phyloP scores from a whole-genome alignment of 495 filamentous ascomycete species.

The Talaromyces adpressus region DNA sequence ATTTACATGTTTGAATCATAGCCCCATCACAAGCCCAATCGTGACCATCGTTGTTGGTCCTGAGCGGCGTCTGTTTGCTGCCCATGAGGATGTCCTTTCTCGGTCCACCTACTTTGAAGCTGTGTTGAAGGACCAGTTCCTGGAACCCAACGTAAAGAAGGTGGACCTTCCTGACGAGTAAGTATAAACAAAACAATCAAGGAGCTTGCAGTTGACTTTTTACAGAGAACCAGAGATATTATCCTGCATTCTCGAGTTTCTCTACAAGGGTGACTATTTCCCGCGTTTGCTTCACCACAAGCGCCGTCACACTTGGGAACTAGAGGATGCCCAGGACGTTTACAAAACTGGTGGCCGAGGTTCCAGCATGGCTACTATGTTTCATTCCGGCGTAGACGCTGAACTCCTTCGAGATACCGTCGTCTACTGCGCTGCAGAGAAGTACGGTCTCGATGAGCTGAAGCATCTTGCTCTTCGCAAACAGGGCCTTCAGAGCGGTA shows the following conservation, averaged over 20 bases:
- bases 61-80: conserved; percentile 72
- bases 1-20: conserved; percentile 30
- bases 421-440: conserved; percentile 85
- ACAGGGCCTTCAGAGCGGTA: conserved; percentile 81
- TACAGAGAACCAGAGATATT: conserved; percentile 54
- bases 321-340: conserved; percentile 52
- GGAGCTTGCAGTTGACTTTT: neutral
- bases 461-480: conserved; percentile 85
- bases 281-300: conserved; percentile 46
- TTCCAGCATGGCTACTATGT: conserved; percentile 69
- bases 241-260: conserved; percentile 60
- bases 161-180: conserved; percentile 56
- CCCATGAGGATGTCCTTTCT: conserved; percentile 59
- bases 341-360: conserved; percentile 47
- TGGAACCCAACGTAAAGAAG: conserved; percentile 46
- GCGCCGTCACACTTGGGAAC: conserved; percentile 52
- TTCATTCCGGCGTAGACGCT: conserved; percentile 58
- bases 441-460: conserved; percentile 77
- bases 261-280: conserved; percentile 68
- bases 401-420: conserved; percentile 80
- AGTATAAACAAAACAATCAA: neutral
- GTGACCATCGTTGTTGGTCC: conserved; percentile 73
- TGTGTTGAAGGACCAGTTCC: conserved; percentile 49
- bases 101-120: conserved; percentile 53
- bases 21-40: conserved; percentile 67